These are phyloP conservation scores for Boletus rubescentipes DNA, from an alignment of 768 basidiomycete species.

Conservation along the genomic window DNA sequence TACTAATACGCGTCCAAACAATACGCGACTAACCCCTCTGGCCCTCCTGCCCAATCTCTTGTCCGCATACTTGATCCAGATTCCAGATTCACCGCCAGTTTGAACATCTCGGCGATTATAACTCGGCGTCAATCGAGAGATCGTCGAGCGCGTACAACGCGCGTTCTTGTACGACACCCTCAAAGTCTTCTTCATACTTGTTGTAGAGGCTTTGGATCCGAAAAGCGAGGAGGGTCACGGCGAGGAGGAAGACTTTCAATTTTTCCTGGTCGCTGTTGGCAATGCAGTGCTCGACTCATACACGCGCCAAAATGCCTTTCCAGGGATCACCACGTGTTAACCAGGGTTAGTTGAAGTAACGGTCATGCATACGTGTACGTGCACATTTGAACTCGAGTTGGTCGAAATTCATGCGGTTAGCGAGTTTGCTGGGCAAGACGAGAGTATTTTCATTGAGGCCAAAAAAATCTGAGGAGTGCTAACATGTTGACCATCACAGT, in stretches of 20 bases:
- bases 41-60: slow-evolving; percentile 90
- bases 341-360: too few species aligned
- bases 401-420: slow-evolving; percentile 61
- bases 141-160: slow-evolving; percentile 36
- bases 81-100: slow-evolving; percentile 72
- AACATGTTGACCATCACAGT: too few species aligned
- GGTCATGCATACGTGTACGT: too few species aligned
- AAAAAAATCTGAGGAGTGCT: too few species aligned
- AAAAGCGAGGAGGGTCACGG: too few species aligned
- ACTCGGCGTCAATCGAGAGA: slow-evolving; percentile 38
- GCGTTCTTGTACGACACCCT: slow-evolving; percentile 36
- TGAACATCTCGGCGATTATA: slow-evolving; percentile 82
- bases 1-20: slow-evolving; percentile 91
- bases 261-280: too few species aligned
- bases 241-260: too few species aligned
- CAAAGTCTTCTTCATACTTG: too few species aligned
- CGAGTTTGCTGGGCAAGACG: slow-evolving; percentile 71
- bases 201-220: too few species aligned
- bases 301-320: slow-evolving; percentile 80
- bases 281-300: slow-evolving; percentile 59
- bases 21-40: slow-evolving; percentile 60
- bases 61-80: slow-evolving; percentile 91
- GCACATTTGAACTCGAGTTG: slow-evolving; percentile 67
- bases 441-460: slow-evolving; percentile 58
- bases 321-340: too few species aligned